Conservation (phyloP, 352 stramenopile genomes). For the Phytophthora constricta region DNA sequence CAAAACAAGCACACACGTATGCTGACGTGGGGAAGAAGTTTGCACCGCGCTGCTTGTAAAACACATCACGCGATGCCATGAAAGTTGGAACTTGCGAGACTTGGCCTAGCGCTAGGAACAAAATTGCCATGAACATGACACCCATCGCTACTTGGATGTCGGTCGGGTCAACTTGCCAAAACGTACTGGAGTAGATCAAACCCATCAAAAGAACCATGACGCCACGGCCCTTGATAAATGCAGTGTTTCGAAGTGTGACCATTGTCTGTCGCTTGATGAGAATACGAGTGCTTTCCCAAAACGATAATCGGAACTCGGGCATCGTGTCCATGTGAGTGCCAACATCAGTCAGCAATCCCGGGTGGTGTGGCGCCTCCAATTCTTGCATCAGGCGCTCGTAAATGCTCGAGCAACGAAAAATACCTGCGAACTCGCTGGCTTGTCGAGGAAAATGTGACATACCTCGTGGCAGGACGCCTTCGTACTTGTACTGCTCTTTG, state of each 20-base stretch:
- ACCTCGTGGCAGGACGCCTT: background rate
- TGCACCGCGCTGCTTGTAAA: background rate
- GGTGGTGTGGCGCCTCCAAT: background rate
- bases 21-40: background rate
- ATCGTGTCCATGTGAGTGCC: background rate
- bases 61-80: background rate
- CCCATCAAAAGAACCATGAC: background rate
- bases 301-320: background rate
- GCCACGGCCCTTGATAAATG: conserved; percentile 35
- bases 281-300: background rate
- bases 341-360: background rate
- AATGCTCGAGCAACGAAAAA: background rate
- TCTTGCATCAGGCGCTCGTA: background rate
- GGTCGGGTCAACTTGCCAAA: background rate
- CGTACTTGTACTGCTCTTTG: background rate
- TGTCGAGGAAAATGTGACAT: background rate
- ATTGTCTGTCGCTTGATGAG: background rate
- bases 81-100: background rate
- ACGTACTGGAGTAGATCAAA: background rate
- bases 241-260: background rate
- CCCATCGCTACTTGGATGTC: conserved; percentile 10
- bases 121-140: background rate
- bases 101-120: background rate
- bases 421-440: background rate
- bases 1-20: conserved; percentile 47